Conservation (phyloP, 306 rosid genomes). For the Cucumis melo region DNA sequence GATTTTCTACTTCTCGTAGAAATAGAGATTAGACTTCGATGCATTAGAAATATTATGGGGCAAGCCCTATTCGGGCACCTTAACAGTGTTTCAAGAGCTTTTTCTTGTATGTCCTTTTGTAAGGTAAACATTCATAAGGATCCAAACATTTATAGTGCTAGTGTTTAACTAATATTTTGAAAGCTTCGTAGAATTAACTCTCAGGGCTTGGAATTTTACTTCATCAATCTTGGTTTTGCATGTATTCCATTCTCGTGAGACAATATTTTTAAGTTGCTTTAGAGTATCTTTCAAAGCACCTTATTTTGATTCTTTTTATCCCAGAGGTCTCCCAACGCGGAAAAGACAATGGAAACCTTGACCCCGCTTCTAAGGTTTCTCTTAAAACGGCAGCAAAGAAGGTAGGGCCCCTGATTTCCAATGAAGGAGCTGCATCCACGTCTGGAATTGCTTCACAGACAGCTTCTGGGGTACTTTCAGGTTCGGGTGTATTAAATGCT, state of each 20-base stretch:
- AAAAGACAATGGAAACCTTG: conserved; percentile 76
- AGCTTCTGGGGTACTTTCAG: conserved; percentile 94
- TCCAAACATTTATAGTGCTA: neutral
- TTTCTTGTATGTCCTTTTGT: neutral
- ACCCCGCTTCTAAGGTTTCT: conserved; percentile 53
- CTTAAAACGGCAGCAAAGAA: conserved; percentile 57
- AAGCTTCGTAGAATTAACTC: neutral
- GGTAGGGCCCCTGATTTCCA: conserved; percentile 44
- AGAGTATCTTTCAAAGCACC: neutral
- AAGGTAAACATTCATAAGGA: neutral
- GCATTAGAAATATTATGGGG: neutral
- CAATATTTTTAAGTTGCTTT: neutral
- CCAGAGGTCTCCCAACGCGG: conserved; percentile 95
- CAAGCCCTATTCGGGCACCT: neutral
- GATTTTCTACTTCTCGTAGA: neutral
- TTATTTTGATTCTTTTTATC: conserved; percentile 15
- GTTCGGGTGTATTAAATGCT: conserved; percentile 98
- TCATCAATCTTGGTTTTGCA: neutral
- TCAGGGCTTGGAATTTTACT: neutral
- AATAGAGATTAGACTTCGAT: neutral
- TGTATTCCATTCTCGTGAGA: neutral
- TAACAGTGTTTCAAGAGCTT: neutral
- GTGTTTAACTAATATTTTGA: neutral
- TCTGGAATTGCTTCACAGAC: conserved; percentile 94
- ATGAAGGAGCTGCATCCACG: conserved; percentile 74